Conservation (phyloP, 345 rosid genomes). For the Camelina neglecta region DNA sequence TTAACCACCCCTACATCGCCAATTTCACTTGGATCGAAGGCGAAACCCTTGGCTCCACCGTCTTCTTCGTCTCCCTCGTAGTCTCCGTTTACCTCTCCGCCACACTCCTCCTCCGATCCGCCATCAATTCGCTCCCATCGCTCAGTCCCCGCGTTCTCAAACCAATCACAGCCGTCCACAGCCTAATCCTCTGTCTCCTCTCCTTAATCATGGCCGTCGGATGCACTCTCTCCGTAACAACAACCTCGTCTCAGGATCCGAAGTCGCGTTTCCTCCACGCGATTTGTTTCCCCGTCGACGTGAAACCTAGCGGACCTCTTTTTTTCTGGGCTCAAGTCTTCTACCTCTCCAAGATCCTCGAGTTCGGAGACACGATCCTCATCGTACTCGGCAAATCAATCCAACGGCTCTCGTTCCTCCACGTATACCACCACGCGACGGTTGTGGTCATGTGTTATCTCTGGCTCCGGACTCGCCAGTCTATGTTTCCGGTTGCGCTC, state of each 20-base stretch:
- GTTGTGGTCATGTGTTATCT: slow-evolving; percentile 76
- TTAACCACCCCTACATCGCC: slow-evolving; percentile 59
- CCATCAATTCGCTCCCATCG: slow-evolving; percentile 33
- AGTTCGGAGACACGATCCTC: slow-evolving; percentile 63
- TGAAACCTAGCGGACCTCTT: slow-evolving; percentile 55
- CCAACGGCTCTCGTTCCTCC: slow-evolving; percentile 78
- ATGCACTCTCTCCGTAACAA: slow-evolving; percentile 53
- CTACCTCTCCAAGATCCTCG: slow-evolving; percentile 71
- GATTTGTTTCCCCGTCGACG: slow-evolving; percentile 60
- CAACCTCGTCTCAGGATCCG: slow-evolving; percentile 31
- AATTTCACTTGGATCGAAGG: slow-evolving; percentile 61
- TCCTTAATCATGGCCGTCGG: slow-evolving; percentile 82
- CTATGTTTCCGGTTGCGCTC: slow-evolving; percentile 65
- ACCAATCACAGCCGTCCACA: slow-evolving; percentile 77
- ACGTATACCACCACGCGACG: slow-evolving; percentile 80
- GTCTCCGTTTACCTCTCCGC: slow-evolving; percentile 58
- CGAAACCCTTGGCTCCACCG: slow-evolving; percentile 65
- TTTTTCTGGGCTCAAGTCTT: slow-evolving; percentile 80
- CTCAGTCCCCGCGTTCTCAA: slow-evolving; percentile 53
- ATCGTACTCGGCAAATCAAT: slow-evolving; percentile 57
- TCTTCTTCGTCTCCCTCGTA: slow-evolving; percentile 52
- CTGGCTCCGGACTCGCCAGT: slow-evolving; percentile 62
- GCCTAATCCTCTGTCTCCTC: slow-evolving; percentile 62
- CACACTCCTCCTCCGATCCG: slow-evolving; percentile 56
- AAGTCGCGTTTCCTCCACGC: slow-evolving; percentile 12